A percentile compares a stretch with the other conserved stretches of the same genome.
These are phyloP conservation scores for Fusarium brevicatenulatum DNA, from an alignment of 2,329 filamentous ascomycete species.

Conservation along the genomic window DNA sequence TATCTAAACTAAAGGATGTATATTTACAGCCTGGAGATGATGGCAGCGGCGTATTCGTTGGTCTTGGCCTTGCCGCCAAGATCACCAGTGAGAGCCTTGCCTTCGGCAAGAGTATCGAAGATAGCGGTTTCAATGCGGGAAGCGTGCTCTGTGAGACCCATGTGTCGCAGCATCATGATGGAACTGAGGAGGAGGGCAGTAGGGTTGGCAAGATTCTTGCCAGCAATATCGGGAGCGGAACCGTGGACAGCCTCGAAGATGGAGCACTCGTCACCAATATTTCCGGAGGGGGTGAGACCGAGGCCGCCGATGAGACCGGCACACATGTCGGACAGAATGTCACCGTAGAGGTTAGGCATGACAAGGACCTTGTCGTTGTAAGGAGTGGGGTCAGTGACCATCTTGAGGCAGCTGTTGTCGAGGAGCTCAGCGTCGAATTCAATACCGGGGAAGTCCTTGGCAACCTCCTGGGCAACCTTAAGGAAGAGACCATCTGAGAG, in stretches of 20 bases:
- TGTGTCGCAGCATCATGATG: conserved; percentile 99
- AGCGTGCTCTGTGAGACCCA: conserved; percentile 88
- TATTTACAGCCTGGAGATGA: conserved; percentile 76
- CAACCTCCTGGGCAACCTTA: conserved; percentile 81
- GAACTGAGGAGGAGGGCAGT: conserved; percentile 94
- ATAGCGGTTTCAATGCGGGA: conserved; percentile 91
- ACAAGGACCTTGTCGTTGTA: conserved; percentile 99
- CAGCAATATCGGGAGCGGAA: conserved; percentile 94
- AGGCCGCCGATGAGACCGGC: conserved; percentile 98
- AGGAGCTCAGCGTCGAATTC: conserved; percentile 98
- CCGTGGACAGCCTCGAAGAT: conserved; percentile 99
- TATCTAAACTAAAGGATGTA: conserved; percentile 40
- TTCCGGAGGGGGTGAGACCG: conserved; percentile 95
- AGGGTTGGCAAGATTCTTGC: conserved; percentile 95
- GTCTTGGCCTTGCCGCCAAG: conserved; percentile 97
- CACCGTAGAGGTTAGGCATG: conserved; percentile 98
- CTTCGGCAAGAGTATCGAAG: conserved; percentile 94
- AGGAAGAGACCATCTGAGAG: conserved; percentile 99
- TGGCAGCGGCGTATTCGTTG: conserved; percentile 89
- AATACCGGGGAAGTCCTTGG: conserved; percentile 95
- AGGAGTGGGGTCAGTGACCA: conserved; percentile 92
- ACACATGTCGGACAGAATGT: conserved; percentile 99
- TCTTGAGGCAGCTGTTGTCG: conserved; percentile 99
- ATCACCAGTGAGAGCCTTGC: conserved; percentile 95
- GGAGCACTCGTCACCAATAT: conserved; percentile 99